These are phyloP conservation scores for Wallacemonas collosoma DNA, from an alignment of 208 protist genomes.

Conservation along the genomic window DNA sequence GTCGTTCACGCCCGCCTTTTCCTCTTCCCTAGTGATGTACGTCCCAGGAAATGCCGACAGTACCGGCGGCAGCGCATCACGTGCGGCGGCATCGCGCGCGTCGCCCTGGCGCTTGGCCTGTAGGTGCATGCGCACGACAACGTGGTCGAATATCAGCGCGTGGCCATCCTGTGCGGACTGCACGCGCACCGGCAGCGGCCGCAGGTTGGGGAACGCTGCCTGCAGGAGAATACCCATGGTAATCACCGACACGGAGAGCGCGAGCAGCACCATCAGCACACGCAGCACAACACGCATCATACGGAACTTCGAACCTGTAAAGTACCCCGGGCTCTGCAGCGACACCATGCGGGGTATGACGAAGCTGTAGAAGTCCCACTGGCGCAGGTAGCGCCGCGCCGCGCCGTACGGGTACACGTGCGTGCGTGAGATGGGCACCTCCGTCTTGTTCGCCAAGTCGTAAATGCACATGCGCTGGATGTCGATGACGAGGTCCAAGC, in stretches of 20 bases:
- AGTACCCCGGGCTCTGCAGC: constrained; percentile 65
- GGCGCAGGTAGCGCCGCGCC: constrained; percentile 44
- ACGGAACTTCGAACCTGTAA: constrained; percentile 59
- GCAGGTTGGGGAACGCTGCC: constrained; percentile 70
- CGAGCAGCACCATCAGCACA: constrained; percentile 41
- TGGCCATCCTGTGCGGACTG: constrained; percentile 37
- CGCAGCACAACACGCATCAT: constrained; percentile 57
- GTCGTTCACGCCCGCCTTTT: background rate
- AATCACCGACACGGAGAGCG: constrained; percentile 52
- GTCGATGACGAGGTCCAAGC: constrained; percentile 69
- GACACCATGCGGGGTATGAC: constrained; percentile 65
- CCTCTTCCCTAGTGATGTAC: background rate
- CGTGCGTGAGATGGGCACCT: constrained; percentile 34
- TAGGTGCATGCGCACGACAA: constrained; percentile 80
- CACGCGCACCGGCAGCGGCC: constrained; percentile 67
- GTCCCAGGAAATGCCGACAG: too few species aligned
- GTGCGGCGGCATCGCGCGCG: background rate
- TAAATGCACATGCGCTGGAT: constrained; percentile 60
- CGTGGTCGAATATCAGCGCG: constrained; percentile 72
- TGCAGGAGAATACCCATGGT: constrained; percentile 70
- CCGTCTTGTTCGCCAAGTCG: constrained; percentile 26
- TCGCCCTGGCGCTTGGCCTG: constrained; percentile 26
- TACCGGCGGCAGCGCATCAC: too few species aligned
- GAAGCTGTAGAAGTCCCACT: constrained; percentile 65
- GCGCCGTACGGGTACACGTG: constrained; percentile 50